Conservation (phyloP, 768 basidiomycete species). For the Pulveroboletus sp. region DNA sequence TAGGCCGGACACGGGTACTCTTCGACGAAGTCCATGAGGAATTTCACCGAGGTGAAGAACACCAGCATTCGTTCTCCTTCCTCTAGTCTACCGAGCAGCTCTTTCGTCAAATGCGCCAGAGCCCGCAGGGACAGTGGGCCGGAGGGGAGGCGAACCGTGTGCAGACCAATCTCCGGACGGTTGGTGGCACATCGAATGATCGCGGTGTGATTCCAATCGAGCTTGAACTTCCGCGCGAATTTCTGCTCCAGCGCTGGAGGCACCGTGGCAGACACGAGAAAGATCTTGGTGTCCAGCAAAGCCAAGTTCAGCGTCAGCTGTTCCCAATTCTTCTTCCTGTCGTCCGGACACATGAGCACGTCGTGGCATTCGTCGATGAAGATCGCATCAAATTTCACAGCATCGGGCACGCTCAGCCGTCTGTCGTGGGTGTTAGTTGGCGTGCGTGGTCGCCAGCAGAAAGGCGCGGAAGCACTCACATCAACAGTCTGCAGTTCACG, state of each 20-base stretch:
- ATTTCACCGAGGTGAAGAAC: not conserved
- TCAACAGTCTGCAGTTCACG: not conserved
- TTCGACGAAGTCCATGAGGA: not conserved
- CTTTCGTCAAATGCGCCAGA: not conserved
- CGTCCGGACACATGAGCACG: not conserved
- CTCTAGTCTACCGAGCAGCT: not conserved
- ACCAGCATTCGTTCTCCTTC: not conserved
- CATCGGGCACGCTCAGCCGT: no score
- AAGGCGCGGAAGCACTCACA: no score
- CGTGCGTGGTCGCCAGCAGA: no score
- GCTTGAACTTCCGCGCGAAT: not conserved
- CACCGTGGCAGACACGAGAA: not conserved
- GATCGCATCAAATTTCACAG: not conserved
- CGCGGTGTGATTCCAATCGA: not conserved
- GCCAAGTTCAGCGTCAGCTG: not conserved
- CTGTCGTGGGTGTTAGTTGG: no score
- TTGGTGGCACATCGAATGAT: not conserved
- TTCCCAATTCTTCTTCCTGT: not conserved
- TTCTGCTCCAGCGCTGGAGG: not conserved
- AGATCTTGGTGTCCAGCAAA: not conserved
- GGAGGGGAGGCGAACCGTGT: not conserved
- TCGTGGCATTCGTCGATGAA: slow-evolving; percentile 10
- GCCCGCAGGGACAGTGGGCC: not conserved
- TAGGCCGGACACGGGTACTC: not conserved
- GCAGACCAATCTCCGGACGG: slow-evolving; percentile 2